Evolutionary conservation across 108 stramenopile genomes (phyloP).

Genomic region (Conticribra weissflogii): DNA sequence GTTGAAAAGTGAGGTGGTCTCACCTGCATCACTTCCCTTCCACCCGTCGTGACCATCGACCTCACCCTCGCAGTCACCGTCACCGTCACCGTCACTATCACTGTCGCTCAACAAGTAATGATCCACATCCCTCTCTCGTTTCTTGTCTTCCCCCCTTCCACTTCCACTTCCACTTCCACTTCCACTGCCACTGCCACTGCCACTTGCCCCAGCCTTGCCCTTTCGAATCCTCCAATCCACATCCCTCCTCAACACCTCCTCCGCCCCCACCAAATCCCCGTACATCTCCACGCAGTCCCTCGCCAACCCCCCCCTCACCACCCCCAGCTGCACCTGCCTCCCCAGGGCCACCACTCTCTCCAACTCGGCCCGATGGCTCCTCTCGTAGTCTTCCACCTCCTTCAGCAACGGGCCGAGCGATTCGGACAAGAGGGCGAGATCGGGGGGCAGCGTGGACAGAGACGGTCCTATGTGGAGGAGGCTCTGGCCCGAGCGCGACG

Average conservation of each 20-base stretch:
- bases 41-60: conserved; percentile 1
- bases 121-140: too few species aligned
- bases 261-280: conserved; percentile 71
- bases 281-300: conserved; percentile 71
- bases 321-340: conserved; percentile 49
- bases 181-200: neutral
- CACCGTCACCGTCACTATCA: too few species aligned
- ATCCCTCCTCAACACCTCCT: conserved; percentile 51
- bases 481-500: conserved; percentile 83
- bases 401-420: conserved; percentile 66
- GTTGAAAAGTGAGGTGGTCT: neutral
- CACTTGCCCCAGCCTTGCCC: neutral
- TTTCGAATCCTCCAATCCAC: conserved; percentile 7
- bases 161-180: neutral
- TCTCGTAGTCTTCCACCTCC: conserved; percentile 59
- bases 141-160: too few species aligned
- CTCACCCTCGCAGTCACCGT: too few species aligned
- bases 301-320: conserved; percentile 54
- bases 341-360: conserved; percentile 57
- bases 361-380: conserved; percentile 51
- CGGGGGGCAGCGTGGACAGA: conserved; percentile 78
- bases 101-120: too few species aligned
- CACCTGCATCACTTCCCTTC: conserved; percentile 7
- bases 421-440: conserved; percentile 72
- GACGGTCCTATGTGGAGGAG: conserved; percentile 83